Conservation (phyloP, 164 flowering plant species). For the Sextonia rubra region DNA sequence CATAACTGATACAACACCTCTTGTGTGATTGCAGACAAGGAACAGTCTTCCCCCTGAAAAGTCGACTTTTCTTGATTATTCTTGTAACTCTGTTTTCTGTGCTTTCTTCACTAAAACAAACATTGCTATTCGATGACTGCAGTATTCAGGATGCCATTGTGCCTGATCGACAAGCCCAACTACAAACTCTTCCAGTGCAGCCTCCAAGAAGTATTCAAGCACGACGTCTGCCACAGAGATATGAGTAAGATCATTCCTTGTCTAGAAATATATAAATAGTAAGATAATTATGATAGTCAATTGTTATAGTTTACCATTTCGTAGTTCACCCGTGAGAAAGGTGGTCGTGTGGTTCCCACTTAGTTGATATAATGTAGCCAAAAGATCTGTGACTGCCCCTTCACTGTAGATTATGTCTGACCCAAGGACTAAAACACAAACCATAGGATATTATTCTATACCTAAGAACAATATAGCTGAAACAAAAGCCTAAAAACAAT, state of each 20-base stretch:
- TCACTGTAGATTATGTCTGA: conserved; percentile 89
- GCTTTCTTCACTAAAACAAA: conserved; percentile 57
- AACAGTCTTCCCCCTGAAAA: not conserved
- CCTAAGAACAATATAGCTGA: not conserved
- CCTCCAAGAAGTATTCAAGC: conserved; percentile 76
- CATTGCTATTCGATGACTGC: conserved; percentile 62
- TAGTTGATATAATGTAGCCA: conserved; percentile 54
- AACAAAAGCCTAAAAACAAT: not conserved
- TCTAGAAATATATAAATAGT: not conserved
- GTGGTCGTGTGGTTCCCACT: conserved; percentile 66
- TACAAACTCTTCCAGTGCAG: conserved; percentile 62
- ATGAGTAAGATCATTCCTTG: not conserved
- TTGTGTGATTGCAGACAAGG: not conserved
- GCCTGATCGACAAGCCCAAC: conserved; percentile 68
- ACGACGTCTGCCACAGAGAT: conserved; percentile 49
- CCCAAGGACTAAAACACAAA: conserved; percentile 52
- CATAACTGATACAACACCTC: not conserved
- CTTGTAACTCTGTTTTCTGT: not conserved
- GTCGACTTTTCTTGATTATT: not conserved
- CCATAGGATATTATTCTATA: not conserved
- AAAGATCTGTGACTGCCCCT: conserved; percentile 65
- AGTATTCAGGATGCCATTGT: conserved; percentile 87
- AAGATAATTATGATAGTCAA: not conserved
- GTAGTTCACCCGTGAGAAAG: conserved; percentile 77
- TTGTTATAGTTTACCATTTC: conserved; percentile 50